Evolutionary conservation across 352 stramenopile species (phyloP).

Genomic region (Elongisporangium undulatum): DNA sequence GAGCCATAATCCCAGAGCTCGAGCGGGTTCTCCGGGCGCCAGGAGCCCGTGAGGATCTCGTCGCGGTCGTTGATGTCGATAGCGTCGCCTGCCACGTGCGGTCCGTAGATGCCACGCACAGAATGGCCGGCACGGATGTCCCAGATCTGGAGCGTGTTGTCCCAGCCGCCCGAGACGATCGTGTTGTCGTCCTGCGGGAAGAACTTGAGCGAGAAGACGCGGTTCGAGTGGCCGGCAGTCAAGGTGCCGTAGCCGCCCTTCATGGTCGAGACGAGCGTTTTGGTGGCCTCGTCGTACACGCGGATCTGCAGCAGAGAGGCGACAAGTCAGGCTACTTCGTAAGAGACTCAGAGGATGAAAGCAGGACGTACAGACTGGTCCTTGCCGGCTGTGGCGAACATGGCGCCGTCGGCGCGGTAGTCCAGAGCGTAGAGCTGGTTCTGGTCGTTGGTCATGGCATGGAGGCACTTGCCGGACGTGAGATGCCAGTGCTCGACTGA

Average conservation of each 20-base stretch:
- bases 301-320: slow-evolving; percentile 25
- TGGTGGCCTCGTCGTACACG: slow-evolving; percentile 89
- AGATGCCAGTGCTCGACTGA: slow-evolving; percentile 92
- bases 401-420: slow-evolving; percentile 77
- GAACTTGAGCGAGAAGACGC: slow-evolving; percentile 91
- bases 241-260: slow-evolving; percentile 51
- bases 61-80: slow-evolving; percentile 70
- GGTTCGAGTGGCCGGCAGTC: slow-evolving; percentile 87
- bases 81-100: slow-evolving; percentile 81
- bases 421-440: slow-evolving; percentile 90
- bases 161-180: slow-evolving; percentile 87
- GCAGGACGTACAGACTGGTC: slow-evolving; percentile 59
- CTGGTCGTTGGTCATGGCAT: slow-evolving; percentile 83
- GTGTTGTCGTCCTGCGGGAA: slow-evolving; percentile 73
- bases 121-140: slow-evolving; percentile 83
- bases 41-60: slow-evolving; percentile 89
- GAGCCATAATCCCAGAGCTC: slow-evolving; percentile 91
- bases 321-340: not conserved
- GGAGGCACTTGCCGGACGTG: slow-evolving; percentile 89
- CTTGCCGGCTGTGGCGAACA: slow-evolving; percentile 88
- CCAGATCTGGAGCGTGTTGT: slow-evolving; percentile 94
- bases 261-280: slow-evolving; percentile 70
- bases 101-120: slow-evolving; percentile 87
- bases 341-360: not conserved
- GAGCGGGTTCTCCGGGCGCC: slow-evolving; percentile 86